A percentile compares a stretch with the other conserved stretches of the same genome.
Conservation (phyloP, 2,329 filamentous ascomycete genomes). For the Xylaria sp. region DNA sequence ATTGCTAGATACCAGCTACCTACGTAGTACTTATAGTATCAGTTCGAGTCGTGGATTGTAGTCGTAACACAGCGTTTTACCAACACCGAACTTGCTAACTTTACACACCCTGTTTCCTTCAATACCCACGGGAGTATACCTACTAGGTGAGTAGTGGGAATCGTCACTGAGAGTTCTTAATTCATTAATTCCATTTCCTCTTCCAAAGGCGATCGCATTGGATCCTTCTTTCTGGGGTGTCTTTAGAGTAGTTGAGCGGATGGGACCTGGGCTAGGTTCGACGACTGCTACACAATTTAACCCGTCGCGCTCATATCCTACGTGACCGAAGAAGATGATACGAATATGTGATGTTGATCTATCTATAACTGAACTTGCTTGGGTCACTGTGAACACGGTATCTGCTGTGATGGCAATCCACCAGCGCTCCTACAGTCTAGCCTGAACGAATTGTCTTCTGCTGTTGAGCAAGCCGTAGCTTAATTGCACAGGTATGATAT, state of each 20-base stretch:
- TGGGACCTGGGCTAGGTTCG: slow-evolving; percentile 2
- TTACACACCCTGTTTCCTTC: slow-evolving; percentile 48
- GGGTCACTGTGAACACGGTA: too few relatives aligned
- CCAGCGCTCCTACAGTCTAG: too few relatives aligned
- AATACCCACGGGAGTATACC: too few relatives aligned
- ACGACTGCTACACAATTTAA: slow-evolving; percentile 15
- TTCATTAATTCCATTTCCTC: slow-evolving; percentile 48
- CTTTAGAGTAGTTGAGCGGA: slow-evolving; percentile 39
- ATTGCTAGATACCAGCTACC: slow-evolving; percentile 33
- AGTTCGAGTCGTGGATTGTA: neutral
- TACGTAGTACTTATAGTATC: neutral
- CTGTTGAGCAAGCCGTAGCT: too few relatives aligned
- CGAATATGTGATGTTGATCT: neutral
- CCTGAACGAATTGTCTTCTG: too few relatives aligned
- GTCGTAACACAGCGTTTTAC: neutral
- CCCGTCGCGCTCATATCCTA: neutral
- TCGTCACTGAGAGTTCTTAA: slow-evolving; percentile 51
- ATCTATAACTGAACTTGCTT: too few relatives aligned
- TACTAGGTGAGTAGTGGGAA: slow-evolving; percentile 27
- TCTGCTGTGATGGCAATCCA: too few relatives aligned
- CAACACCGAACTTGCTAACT: slow-evolving; percentile 38
- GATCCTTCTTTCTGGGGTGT: slow-evolving; percentile 52
- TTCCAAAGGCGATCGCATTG: slow-evolving; percentile 50
- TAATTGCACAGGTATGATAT: neutral
- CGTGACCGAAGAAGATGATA: neutral